Conservation (phyloP, 1,284 basidiomycete species). For the Pseudozyma pruni region DNA sequence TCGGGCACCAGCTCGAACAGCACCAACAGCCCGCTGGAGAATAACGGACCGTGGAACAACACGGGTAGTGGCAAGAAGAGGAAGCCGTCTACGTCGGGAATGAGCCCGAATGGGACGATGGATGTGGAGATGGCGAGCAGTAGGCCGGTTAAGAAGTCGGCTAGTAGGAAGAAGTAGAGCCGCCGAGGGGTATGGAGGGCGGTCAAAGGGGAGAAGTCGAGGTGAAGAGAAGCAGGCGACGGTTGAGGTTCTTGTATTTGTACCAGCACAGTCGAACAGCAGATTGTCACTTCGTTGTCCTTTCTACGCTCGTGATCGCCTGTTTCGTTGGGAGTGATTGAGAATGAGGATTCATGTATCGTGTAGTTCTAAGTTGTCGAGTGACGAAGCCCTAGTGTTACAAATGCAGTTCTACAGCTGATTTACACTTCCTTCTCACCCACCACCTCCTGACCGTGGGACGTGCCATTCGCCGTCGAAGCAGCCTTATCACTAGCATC, state of each 20-base stretch:
- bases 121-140: constrained; percentile 18
- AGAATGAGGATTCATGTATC: too few relatives aligned
- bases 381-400: too few relatives aligned
- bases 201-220: too few relatives aligned
- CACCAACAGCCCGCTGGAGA: constrained; percentile 3
- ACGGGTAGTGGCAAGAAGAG: constrained; percentile 23
- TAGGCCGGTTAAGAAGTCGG: constrained; percentile 28
- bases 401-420: too few relatives aligned
- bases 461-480: too few relatives aligned
- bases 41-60: background rate
- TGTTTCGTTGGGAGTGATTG: too few relatives aligned
- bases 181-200: too few relatives aligned
- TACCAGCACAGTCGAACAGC: constrained; percentile 6
- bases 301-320: background rate
- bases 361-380: too few relatives aligned
- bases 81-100: constrained; percentile 19
- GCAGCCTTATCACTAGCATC: background rate
- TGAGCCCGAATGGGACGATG: background rate
- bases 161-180: constrained; percentile 4
- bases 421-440: constrained; percentile 1
- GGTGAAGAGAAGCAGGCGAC: background rate
- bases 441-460: too few relatives aligned
- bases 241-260: constrained; percentile 13
- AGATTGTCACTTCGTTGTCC: background rate
- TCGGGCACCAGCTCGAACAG: constrained; percentile 7